Evolutionary conservation across 768 basidiomycete genomes (phyloP).

Genomic region (Gloeostereum incarnatum): DNA sequence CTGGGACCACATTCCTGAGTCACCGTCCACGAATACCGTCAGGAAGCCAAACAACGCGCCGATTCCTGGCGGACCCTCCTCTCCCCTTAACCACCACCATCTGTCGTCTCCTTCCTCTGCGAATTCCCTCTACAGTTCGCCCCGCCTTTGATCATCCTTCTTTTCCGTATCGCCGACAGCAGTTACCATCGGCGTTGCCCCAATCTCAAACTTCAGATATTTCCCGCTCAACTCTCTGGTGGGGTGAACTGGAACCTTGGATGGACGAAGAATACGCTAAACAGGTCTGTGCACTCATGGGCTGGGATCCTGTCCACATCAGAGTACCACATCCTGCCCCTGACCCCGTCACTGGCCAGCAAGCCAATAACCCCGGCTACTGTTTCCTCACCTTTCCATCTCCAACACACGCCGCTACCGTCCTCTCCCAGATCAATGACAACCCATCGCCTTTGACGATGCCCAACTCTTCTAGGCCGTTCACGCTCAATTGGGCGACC

Average conservation of each 20-base stretch:
- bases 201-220: slow-evolving; percentile 12
- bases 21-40: slow-evolving; percentile 1
- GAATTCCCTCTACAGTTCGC: not conserved
- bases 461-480: slow-evolving; percentile 82
- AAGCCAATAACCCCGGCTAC: slow-evolving; percentile 79
- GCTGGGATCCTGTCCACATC: slow-evolving; percentile 73
- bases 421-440: slow-evolving; percentile 58
- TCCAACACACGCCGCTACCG: slow-evolving; percentile 56
- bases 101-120: slow-evolving; percentile 5
- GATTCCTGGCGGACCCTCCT: slow-evolving; percentile 3
- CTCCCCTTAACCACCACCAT: slow-evolving; percentile 4
- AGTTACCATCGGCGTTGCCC: not conserved
- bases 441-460: slow-evolving; percentile 45
- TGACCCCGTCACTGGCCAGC: slow-evolving; percentile 48
- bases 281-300: slow-evolving; percentile 79
- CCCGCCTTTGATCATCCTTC: not conserved
- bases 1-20: not conserved
- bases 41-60: slow-evolving; percentile 3
- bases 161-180: not conserved
- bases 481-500: slow-evolving; percentile 74
- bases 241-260: slow-evolving; percentile 89
- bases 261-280: slow-evolving; percentile 96
- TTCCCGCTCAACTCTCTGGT: slow-evolving; percentile 63
- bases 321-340: slow-evolving; percentile 59
- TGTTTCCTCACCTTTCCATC: slow-evolving; percentile 84